These are phyloP conservation scores for Ramaria rubella DNA, from an alignment of 768 basidiomycete species.

Conservation along the genomic window DNA sequence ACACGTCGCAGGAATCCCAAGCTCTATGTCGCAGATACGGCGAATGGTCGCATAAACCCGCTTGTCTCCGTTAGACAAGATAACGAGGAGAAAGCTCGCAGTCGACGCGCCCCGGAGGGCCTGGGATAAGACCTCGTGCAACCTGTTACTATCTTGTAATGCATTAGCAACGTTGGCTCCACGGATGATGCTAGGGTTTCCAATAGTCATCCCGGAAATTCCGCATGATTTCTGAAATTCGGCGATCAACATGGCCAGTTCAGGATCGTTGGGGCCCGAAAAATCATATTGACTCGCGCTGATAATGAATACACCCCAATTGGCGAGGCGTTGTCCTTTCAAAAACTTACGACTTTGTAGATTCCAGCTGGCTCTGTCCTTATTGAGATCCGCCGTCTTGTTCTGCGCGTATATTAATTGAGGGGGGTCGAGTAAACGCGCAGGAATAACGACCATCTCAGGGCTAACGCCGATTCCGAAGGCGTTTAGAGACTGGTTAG, in stretches of 20 bases:
- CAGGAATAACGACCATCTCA: slow-evolving; percentile 60
- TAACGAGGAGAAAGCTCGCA: slow-evolving; percentile 56
- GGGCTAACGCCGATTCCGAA: slow-evolving; percentile 53
- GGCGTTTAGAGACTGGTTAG: slow-evolving; percentile 31
- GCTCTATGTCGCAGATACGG: slow-evolving; percentile 61
- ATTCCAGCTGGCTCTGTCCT: slow-evolving; percentile 66
- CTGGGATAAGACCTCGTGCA: not conserved
- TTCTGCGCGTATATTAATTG: slow-evolving; percentile 44
- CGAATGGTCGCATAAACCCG: slow-evolving; percentile 79
- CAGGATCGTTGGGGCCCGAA: slow-evolving; percentile 42
- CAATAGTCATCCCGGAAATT: slow-evolving; percentile 53
- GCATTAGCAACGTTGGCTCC: slow-evolving; percentile 46
- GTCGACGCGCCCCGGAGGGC: not conserved
- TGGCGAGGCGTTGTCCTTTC: slow-evolving; percentile 45
- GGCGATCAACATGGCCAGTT: slow-evolving; percentile 37
- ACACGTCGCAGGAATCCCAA: slow-evolving; percentile 67
- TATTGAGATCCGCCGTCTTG: slow-evolving; percentile 25
- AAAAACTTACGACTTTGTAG: slow-evolving; percentile 61
- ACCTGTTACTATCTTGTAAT: not conserved
- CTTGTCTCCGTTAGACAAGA: slow-evolving; percentile 63
- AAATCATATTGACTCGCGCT: slow-evolving; percentile 64
- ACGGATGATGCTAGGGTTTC: slow-evolving; percentile 20
- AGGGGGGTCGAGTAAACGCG: slow-evolving; percentile 57
- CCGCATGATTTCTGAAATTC: slow-evolving; percentile 61
- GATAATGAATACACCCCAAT: slow-evolving; percentile 68